phyloP scores from a whole-genome alignment of 1,139 yeast species.

The Kodamaea alishanica region DNA sequence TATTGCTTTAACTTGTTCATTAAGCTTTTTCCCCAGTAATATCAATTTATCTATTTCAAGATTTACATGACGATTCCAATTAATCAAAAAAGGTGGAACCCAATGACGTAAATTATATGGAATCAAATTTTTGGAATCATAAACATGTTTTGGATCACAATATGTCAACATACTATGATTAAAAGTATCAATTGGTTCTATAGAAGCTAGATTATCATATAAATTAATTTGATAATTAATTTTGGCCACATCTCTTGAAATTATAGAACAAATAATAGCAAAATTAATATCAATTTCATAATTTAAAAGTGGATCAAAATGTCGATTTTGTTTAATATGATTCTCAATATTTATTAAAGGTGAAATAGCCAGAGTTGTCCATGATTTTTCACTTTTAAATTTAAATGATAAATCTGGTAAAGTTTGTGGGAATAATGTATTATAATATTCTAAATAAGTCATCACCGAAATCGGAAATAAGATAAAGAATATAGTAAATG shows the following conservation, averaged over 20 bases:
- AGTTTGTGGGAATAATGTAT: conserved; percentile 31
- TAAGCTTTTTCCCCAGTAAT: conserved; percentile 9
- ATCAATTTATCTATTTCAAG: conserved; percentile 11
- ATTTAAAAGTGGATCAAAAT: conserved; percentile 12
- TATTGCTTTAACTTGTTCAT: conserved; percentile 4
- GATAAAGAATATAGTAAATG: conserved; percentile 16
- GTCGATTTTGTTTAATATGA: conserved; percentile 10
- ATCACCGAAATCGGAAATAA: conserved; percentile 38
- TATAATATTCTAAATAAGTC: conserved; percentile 36
- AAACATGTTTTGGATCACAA: conserved; percentile 32
- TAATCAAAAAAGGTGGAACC: conserved; percentile 35
- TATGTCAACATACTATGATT: conserved; percentile 15
- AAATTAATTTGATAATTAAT: conserved; percentile 8
- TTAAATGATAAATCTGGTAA: conserved; percentile 25
- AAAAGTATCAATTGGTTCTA: conserved; percentile 1
- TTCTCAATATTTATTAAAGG: conserved; percentile 10
- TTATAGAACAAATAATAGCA: conserved; percentile 27
- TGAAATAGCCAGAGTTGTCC: too few species aligned
- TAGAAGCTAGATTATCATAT: background rate
- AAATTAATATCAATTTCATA: conserved; percentile 23
- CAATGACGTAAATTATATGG: conserved; percentile 38
- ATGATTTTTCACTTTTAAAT: conserved; percentile 17
- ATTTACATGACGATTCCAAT: conserved; percentile 17
- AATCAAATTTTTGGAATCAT: conserved; percentile 28
- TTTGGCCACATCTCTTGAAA: conserved; percentile 9